A percentile compares a stretch with the other conserved stretches of the same genome.
Evolutionary conservation across 306 rosid genomes (phyloP).

Genomic region (Trifolium dubium): DNA sequence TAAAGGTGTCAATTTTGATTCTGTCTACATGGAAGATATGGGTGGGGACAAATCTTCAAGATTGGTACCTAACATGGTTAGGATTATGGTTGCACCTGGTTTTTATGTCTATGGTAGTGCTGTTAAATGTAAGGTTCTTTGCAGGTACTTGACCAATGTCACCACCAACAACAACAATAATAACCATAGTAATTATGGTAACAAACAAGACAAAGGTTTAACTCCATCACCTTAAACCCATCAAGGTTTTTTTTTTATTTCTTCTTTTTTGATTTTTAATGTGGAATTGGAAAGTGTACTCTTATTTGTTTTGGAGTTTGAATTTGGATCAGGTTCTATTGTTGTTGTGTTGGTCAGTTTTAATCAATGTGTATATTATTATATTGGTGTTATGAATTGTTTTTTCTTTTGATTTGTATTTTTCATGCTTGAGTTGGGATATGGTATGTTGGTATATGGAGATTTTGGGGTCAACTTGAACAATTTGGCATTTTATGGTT

Average conservation of each 20-base stretch:
- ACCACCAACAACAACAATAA: slow-evolving; percentile 13
- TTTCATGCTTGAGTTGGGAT: slow-evolving; percentile 24
- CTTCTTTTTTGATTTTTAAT: neutral
- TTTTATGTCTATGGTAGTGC: slow-evolving; percentile 81
- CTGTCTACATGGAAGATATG: slow-evolving; percentile 92
- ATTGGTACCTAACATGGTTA: slow-evolving; percentile 63
- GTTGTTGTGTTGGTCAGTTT: neutral
- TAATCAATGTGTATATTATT: slow-evolving; percentile 24
- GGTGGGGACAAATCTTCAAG: slow-evolving; percentile 64
- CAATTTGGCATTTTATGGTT: slow-evolving; percentile 45
- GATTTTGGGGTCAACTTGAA: slow-evolving; percentile 49
- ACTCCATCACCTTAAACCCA: slow-evolving; percentile 45
- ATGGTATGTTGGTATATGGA: slow-evolving; percentile 5
- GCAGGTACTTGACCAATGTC: slow-evolving; percentile 69
- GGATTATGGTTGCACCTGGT: slow-evolving; percentile 93
- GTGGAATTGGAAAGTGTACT: slow-evolving; percentile 16
- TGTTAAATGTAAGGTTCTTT: slow-evolving; percentile 85
- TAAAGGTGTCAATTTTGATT: slow-evolving; percentile 58
- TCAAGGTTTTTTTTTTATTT: neutral
- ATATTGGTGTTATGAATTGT: slow-evolving; percentile 10
- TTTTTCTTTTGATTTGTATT: neutral
- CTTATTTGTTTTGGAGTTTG: slow-evolving; percentile 13
- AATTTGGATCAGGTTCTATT: slow-evolving; percentile 17
- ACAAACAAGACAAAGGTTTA: slow-evolving; percentile 40
- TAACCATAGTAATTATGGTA: neutral